phyloP scores from a whole-genome alignment of 345 rosid species.

The Salix purpurea region DNA sequence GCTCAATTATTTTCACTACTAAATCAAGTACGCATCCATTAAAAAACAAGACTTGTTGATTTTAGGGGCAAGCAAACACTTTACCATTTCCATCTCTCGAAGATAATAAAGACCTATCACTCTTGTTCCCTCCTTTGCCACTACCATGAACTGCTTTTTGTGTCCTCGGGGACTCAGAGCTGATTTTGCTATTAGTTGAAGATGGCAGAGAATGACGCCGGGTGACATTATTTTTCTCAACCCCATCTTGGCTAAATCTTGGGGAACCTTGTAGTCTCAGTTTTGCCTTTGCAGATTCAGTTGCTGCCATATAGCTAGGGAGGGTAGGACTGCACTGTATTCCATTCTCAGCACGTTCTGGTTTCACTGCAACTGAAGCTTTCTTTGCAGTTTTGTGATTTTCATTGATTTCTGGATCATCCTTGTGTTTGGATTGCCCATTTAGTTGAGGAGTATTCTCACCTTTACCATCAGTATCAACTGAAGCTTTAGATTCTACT shows the following conservation, averaged over 20 bases:
- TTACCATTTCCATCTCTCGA: slow-evolving; percentile 64
- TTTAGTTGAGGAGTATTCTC: slow-evolving; percentile 42
- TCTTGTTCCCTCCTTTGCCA: slow-evolving; percentile 55
- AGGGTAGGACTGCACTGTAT: slow-evolving; percentile 50
- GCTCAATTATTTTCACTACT: background rate
- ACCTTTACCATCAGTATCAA: slow-evolving; percentile 32
- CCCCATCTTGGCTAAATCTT: slow-evolving; percentile 48
- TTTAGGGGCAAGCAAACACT: slow-evolving; percentile 1
- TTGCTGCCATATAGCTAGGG: slow-evolving; percentile 94
- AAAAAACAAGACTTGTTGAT: slow-evolving; percentile 1
- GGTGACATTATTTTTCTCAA: slow-evolving; percentile 47
- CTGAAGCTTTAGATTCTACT: slow-evolving; percentile 35
- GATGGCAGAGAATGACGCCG: slow-evolving; percentile 84
- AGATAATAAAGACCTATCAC: slow-evolving; percentile 45
- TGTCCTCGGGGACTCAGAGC: slow-evolving; percentile 74
- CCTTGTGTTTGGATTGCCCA: slow-evolving; percentile 37
- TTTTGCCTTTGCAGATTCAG: slow-evolving; percentile 89
- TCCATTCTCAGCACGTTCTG: slow-evolving; percentile 64
- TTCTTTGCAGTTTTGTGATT: slow-evolving; percentile 49
- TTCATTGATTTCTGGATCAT: slow-evolving; percentile 44
- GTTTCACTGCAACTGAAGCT: slow-evolving; percentile 41
- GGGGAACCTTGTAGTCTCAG: slow-evolving; percentile 78
- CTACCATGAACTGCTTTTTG: slow-evolving; percentile 48
- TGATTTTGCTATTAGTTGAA: slow-evolving; percentile 51
- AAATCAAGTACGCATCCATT: background rate